Base-by-base conservation (phyloP, 257 asterid species). In the Solanum etuberosum region DNA sequence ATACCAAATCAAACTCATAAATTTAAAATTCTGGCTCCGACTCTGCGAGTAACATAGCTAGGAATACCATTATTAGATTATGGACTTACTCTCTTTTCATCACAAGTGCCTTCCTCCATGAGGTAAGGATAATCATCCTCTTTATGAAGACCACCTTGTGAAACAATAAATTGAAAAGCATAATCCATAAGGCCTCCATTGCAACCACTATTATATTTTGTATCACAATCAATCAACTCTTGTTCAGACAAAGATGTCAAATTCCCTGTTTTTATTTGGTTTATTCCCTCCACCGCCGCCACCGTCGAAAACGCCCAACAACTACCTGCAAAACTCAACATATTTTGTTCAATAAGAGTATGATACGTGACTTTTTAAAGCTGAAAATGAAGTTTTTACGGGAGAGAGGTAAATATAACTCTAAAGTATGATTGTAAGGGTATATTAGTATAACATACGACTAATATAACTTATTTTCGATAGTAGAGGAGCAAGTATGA, bases 141-240 rank as follows among this genome's bases (percentile, higher is more conserved):
- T 85, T 88, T 85, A 14, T 88, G 93, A 83, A 88, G 93, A 6
- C 91, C 91, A 9, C 90, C 90, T 21, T 85, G 90, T 10, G 89
- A 68, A 16, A 89, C 88, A 32, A 89, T 88, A 23, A 84, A 89
- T 20, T 89, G 87, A 61, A 89, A 88, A 29, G 91, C 92, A 37
- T 91, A 91, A 68, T 91, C 93, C 91, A 91, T 91, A 6, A 91
- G 72, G 23, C 93, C 92, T 65, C 92, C 92, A 38, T 85, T 88
- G 91, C 91, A 89, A 14, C 92, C 93, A 31, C 43, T 88, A 87
- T 91, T 91, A 34, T 70, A 87, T 23, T 87, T 86, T 7, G 90
- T 88, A 90, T 89, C 93, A 70, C 93, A 91, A 71, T 91, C 93
- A 16, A 91, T 87, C 14, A 91, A 85, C 76, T 91, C 92, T 85